These are phyloP conservation scores for Saraca asoca DNA, from an alignment of 331 rosid species.

Conservation along the genomic window DNA sequence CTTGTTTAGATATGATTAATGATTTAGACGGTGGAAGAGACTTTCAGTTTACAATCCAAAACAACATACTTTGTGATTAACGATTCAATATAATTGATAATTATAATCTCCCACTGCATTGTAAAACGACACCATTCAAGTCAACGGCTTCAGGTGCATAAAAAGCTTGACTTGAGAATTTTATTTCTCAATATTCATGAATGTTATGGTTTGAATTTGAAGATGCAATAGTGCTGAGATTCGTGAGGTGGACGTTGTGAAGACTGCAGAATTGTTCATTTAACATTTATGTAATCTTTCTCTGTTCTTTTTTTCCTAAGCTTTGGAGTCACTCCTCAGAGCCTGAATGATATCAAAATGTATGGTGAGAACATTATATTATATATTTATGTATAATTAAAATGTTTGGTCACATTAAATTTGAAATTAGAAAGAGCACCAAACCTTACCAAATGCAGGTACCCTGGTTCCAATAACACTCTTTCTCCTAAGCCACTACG, in stretches of 20 bases:
- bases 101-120: background rate
- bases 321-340: background rate
- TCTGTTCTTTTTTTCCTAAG: slow-evolving; percentile 9
- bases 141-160: background rate
- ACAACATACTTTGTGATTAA: background rate
- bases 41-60: slow-evolving; percentile 3
- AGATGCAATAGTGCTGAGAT: no score
- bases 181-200: no score
- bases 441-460: slow-evolving; percentile 38
- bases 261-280: no score
- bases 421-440: slow-evolving; percentile 39
- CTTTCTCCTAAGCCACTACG: slow-evolving; percentile 26
- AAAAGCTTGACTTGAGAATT: slow-evolving; percentile 1
- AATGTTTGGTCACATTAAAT: slow-evolving; percentile 32
- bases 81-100: background rate
- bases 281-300: background rate
- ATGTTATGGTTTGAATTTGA: no score
- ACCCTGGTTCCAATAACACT: slow-evolving; percentile 11
- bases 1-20: background rate
- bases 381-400: slow-evolving; percentile 16
- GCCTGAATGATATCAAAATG: slow-evolving; percentile 26
- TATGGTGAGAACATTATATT: slow-evolving; percentile 36
- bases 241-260: no score
- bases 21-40: background rate
- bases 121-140: background rate